phyloP scores from a whole-genome alignment of 2,329 filamentous ascomycete species.

The Trichophyton schoenleinii region DNA sequence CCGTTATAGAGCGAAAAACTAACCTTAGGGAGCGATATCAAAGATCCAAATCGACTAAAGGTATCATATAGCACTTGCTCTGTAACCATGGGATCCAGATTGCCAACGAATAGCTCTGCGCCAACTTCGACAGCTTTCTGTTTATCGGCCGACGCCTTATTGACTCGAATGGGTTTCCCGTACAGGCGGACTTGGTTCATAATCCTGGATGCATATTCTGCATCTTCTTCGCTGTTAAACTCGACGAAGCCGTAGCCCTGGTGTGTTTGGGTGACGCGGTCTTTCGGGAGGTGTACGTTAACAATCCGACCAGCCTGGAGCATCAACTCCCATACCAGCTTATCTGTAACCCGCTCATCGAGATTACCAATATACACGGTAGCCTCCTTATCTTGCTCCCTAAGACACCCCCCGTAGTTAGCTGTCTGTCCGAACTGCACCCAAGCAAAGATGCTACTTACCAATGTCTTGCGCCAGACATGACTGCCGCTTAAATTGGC shows the following conservation, averaged over 20 bases:
- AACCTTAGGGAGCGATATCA: slow-evolving; percentile 78
- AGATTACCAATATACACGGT: slow-evolving; percentile 98
- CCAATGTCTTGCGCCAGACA: slow-evolving; percentile 68
- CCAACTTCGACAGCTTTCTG: slow-evolving; percentile 87
- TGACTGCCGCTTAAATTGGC: slow-evolving; percentile 22
- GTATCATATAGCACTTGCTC: slow-evolving; percentile 94
- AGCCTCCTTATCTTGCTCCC: slow-evolving; percentile 96
- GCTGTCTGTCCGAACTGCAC: slow-evolving; percentile 14
- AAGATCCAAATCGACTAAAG: slow-evolving; percentile 79
- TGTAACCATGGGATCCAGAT: slow-evolving; percentile 85
- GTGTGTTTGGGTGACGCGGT: slow-evolving; percentile 90
- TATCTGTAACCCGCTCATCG: slow-evolving; percentile 86
- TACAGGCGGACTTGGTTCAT: slow-evolving; percentile 93
- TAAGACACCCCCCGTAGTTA: slow-evolving; percentile 27
- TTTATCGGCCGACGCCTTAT: slow-evolving; percentile 89
- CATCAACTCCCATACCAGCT: slow-evolving; percentile 94
- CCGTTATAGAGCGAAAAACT: not conserved
- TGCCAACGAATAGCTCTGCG: slow-evolving; percentile 92
- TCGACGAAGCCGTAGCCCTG: slow-evolving; percentile 99
- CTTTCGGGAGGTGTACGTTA: slow-evolving; percentile 96
- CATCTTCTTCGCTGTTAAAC: slow-evolving; percentile 88
- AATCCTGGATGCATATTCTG: slow-evolving; percentile 89
- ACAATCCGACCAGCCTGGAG: slow-evolving; percentile 93
- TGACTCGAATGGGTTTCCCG: slow-evolving; percentile 90
- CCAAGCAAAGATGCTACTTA: slow-evolving; percentile 29